phyloP scores from a whole-genome alignment of 805 yeast genomes.

The Starmerella geochares region DNA sequence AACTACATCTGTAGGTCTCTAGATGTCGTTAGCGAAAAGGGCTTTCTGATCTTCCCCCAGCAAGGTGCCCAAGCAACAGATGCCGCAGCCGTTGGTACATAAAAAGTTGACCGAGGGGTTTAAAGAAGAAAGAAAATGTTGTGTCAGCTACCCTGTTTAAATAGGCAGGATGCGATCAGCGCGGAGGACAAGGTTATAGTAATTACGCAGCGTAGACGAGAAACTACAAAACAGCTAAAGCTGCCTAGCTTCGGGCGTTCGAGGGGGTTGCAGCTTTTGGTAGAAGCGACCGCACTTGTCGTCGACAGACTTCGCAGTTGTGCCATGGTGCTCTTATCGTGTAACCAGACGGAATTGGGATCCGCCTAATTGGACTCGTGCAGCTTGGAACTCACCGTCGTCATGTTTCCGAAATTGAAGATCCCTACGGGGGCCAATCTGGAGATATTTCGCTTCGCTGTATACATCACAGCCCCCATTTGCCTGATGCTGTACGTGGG shows the following conservation, averaged over 20 bases:
- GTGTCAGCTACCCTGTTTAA: constrained; percentile 1
- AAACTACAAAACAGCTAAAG: too few species aligned
- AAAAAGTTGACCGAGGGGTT: background rate
- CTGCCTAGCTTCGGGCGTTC: too few species aligned
- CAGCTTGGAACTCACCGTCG: background rate
- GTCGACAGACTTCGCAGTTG: too few species aligned
- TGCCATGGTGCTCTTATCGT: background rate
- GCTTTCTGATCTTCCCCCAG: constrained; percentile 18
- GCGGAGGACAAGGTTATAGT: background rate
- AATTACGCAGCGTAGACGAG: too few species aligned
- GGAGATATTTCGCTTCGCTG: constrained; percentile 49
- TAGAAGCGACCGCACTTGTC: too few species aligned
- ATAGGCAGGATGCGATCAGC: background rate
- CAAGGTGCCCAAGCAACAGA: background rate
- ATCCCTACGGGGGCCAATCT: constrained; percentile 25
- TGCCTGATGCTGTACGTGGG: constrained; percentile 92
- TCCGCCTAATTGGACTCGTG: background rate
- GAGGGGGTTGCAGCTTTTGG: too few species aligned
- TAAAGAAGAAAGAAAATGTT: background rate
- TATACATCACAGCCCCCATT: constrained; percentile 77
- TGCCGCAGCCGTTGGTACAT: background rate
- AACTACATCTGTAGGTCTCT: constrained; percentile 26
- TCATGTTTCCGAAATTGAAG: constrained; percentile 8
- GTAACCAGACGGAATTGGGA: background rate
- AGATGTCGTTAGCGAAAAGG: constrained; percentile 29